A percentile compares a stretch with the other conserved stretches of the same genome.
Conservation (phyloP, 441 rosid species). For the Adansonia grandidieri region DNA sequence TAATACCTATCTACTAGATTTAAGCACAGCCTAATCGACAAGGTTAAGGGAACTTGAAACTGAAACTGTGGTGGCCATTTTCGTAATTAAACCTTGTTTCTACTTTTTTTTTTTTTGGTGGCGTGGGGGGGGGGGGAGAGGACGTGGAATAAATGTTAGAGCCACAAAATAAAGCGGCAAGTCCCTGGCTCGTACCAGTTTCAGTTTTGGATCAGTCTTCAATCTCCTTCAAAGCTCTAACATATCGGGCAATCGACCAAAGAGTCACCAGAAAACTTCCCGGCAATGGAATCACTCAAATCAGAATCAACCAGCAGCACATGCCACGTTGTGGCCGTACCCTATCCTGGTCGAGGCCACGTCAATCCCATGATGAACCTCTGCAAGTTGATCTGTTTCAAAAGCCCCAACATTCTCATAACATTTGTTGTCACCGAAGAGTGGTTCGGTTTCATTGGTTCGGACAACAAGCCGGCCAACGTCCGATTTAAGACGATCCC, state of each 20-base stretch:
- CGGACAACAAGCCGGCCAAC: slow-evolving; percentile 41
- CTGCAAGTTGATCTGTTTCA: slow-evolving; percentile 51
- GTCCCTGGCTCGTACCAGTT: not conserved
- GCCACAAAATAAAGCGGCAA: not conserved
- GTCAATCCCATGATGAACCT: slow-evolving; percentile 74
- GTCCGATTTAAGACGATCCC: slow-evolving; percentile 51
- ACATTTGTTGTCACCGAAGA: slow-evolving; percentile 74
- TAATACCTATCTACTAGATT: not conserved
- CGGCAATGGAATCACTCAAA: not conserved
- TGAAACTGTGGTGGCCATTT: not conserved
- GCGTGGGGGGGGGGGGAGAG: no score
- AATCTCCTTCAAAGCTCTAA: not conserved
- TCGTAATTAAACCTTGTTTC: not conserved
- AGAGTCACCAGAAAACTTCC: not conserved
- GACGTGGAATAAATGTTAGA: no score
- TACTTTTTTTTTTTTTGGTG: not conserved
- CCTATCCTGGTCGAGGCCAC: slow-evolving; percentile 80
- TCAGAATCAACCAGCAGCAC: not conserved
- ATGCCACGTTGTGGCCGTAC: slow-evolving; percentile 63
- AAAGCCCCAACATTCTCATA: slow-evolving; percentile 38
- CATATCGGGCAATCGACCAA: not conserved
- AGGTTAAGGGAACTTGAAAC: not conserved
- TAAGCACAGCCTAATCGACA: not conserved
- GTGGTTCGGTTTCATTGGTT: slow-evolving; percentile 59
- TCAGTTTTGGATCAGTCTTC: not conserved